These are phyloP conservation scores for Wickerhamiella vanderwaltii DNA, from an alignment of 805 yeast species.

Conservation along the genomic window DNA sequence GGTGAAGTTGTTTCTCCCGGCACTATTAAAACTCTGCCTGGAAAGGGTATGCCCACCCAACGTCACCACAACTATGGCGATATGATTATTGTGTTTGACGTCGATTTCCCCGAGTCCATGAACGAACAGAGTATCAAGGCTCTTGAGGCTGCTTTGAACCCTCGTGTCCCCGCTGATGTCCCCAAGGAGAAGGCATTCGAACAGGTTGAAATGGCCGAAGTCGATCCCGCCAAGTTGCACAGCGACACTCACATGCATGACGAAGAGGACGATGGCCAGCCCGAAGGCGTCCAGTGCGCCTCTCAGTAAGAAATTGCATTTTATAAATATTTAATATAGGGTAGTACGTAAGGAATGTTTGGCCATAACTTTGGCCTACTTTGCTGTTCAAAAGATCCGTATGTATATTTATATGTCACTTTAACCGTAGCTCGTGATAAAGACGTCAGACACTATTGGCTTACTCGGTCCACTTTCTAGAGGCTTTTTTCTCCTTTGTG, in stretches of 20 bases:
- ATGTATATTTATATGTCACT: too few relatives aligned
- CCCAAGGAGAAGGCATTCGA: constrained; percentile 53
- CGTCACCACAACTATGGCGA: constrained; percentile 83
- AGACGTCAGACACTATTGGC: too few relatives aligned
- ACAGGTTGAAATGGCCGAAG: constrained; percentile 59
- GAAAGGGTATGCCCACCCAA: constrained; percentile 95
- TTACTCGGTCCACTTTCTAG: neutral
- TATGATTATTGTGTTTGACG: constrained; percentile 70
- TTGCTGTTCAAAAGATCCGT: too few relatives aligned
- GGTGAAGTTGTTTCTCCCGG: constrained; percentile 92
- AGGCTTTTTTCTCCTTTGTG: constrained; percentile 12
- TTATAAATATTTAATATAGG: constrained; percentile 5
- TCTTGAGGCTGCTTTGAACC: constrained; percentile 68
- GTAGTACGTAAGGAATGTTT: neutral
- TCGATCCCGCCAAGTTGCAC: constrained; percentile 51
- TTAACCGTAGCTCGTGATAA: too few relatives aligned
- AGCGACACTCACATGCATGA: constrained; percentile 24
- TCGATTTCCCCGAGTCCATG: constrained; percentile 75
- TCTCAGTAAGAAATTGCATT: constrained; percentile 51
- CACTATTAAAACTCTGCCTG: constrained; percentile 63
- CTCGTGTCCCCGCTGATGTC: constrained; percentile 42
- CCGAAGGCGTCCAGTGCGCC: constrained; percentile 83
- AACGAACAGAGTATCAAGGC: constrained; percentile 52
- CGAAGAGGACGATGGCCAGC: constrained; percentile 44
- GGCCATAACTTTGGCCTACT: too few relatives aligned